Evolutionary conservation across 2,329 filamentous ascomycete species (phyloP).

Genomic region (Colletotrichum godetiae): DNA sequence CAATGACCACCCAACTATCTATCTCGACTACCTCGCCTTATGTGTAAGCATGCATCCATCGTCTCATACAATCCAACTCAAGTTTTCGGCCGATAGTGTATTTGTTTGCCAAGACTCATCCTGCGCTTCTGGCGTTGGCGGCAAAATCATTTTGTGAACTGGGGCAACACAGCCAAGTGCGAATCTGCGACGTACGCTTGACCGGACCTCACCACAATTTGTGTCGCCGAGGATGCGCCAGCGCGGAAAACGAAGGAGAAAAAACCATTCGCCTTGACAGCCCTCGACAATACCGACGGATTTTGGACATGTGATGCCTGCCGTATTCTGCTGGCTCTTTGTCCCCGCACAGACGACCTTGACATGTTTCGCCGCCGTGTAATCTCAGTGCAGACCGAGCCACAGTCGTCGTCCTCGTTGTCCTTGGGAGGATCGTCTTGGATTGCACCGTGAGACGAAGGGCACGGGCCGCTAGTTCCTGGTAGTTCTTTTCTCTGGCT

Average conservation of each 20-base stretch:
- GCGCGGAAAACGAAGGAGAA: background rate
- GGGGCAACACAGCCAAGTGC: background rate
- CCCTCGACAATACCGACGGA: slow-evolving; percentile 1
- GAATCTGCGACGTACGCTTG: background rate
- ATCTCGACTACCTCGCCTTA: too few relatives aligned
- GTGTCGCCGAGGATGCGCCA: background rate
- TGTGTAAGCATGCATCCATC: background rate
- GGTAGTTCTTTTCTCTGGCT: background rate
- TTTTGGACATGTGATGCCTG: slow-evolving; percentile 18
- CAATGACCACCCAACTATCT: too few relatives aligned
- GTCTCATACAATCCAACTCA: background rate
- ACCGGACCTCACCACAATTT: slow-evolving; percentile 22
- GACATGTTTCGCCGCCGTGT: slow-evolving; percentile 26
- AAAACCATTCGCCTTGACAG: slow-evolving; percentile 15
- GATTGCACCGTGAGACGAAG: background rate
- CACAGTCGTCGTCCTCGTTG: background rate
- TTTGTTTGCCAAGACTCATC: background rate
- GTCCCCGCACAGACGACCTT: slow-evolving; percentile 26
- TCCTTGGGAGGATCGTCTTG: background rate
- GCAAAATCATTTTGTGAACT: background rate
- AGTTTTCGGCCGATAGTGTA: background rate
- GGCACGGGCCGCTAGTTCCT: slow-evolving; percentile 21
- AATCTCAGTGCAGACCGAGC: slow-evolving; percentile 30
- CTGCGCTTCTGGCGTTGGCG: background rate
- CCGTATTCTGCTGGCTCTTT: background rate